A percentile compares a stretch with the other conserved stretches of the same genome.
These are phyloP conservation scores for Aegilops speltoides DNA, from an alignment of 176 grass and related monocot genomes.

Conservation along the genomic window DNA sequence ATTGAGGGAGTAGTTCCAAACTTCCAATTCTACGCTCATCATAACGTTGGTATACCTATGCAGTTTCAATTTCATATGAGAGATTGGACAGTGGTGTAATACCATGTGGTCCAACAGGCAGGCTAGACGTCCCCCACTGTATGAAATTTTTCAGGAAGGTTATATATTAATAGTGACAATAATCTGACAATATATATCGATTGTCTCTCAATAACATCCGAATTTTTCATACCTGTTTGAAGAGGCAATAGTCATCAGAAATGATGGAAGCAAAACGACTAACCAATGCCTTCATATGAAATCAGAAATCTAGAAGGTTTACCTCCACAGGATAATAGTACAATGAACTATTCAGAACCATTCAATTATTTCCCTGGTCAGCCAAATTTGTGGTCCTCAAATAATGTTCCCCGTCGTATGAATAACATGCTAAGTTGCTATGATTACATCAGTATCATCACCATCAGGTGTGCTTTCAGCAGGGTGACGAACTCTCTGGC, in stretches of 20 bases:
- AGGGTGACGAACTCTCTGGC: slow-evolving; percentile 20
- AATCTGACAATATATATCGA: neutral
- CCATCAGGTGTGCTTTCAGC: slow-evolving; percentile 11
- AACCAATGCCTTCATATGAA: neutral
- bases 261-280: neutral
- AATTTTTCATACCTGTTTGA: neutral
- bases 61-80: neutral
- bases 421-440: slow-evolving; percentile 11
- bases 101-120: neutral
- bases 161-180: neutral
- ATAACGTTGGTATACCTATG: neutral
- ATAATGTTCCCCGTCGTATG: neutral
- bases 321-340: neutral
- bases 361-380: neutral
- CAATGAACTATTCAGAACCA: neutral
- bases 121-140: neutral
- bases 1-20: neutral
- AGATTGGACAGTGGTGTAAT: neutral
- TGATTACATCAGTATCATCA: neutral
- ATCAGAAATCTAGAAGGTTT: slow-evolving; percentile 11
- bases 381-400: slow-evolving; percentile 10
- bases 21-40: neutral
- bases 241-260: neutral
- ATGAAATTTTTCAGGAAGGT: neutral
- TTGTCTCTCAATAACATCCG: neutral